These are phyloP conservation scores for Colletotrichum trifolii DNA, from an alignment of 2,329 filamentous ascomycete genomes.

Conservation along the genomic window DNA sequence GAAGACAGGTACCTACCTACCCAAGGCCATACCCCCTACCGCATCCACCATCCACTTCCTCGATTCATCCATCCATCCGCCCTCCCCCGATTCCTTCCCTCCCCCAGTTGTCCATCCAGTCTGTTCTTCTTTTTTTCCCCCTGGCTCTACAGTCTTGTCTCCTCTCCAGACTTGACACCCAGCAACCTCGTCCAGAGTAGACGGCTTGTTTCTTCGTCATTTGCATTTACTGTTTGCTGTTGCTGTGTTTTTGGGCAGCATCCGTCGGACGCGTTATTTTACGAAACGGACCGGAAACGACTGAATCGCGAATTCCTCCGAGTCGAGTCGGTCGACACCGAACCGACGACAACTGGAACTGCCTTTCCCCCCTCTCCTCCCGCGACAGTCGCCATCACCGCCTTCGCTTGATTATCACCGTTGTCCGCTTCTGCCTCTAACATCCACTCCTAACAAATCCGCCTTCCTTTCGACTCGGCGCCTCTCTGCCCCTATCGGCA, in stretches of 20 bases:
- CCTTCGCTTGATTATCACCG: slow-evolving; percentile 8
- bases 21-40: neutral
- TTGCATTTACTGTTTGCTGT: neutral
- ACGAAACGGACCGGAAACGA: slow-evolving; percentile 33
- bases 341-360: neutral
- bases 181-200: slow-evolving; percentile 11
- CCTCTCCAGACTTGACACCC: slow-evolving; percentile 11
- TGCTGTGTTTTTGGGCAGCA: neutral
- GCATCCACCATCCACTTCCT: neutral
- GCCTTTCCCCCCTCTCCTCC: slow-evolving; percentile 14
- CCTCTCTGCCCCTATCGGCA: slow-evolving; percentile 1
- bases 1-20: neutral
- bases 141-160: slow-evolving; percentile 19
- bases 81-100: slow-evolving; percentile 4
- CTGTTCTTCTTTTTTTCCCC: slow-evolving; percentile 23
- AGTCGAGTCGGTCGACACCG: slow-evolving; percentile 25
- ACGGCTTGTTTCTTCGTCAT: slow-evolving; percentile 10
- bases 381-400: slow-evolving; percentile 25
- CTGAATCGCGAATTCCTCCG: slow-evolving; percentile 15
- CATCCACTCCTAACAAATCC: no score
- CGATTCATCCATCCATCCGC: slow-evolving; percentile 17
- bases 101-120: neutral
- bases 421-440: neutral
- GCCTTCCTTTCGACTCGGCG: slow-evolving; percentile 3
- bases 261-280: slow-evolving; percentile 16